A percentile compares a stretch with the other conserved stretches of the same genome.
phyloP scores from a whole-genome alignment of 331 rosid genomes.

The Telfairia occidentalis region DNA sequence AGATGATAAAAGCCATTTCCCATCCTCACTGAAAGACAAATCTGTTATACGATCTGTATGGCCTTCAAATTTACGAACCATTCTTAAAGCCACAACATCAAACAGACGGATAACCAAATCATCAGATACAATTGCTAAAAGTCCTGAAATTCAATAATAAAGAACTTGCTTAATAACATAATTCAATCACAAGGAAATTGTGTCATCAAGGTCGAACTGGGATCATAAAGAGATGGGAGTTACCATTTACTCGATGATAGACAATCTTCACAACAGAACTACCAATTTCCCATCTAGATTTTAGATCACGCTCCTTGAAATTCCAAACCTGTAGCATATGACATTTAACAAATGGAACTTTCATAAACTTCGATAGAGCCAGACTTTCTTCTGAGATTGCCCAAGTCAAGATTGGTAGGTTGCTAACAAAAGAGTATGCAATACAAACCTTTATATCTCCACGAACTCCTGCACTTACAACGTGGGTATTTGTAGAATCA shows the following conservation, averaged over 20 bases:
- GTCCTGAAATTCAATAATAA: constrained; percentile 49
- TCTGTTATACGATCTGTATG: constrained; percentile 89
- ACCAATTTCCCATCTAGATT: constrained; percentile 70
- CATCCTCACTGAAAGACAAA: constrained; percentile 95
- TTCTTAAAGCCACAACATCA: constrained; percentile 72
- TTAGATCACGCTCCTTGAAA: constrained; percentile 59
- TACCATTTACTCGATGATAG: constrained; percentile 82
- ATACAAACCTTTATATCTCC: constrained; percentile 77
- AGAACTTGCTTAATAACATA: constrained; percentile 13
- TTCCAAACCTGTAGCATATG: constrained; percentile 66
- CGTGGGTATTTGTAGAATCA: constrained; percentile 78
- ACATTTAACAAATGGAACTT: not conserved
- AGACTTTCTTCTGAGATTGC: not conserved
- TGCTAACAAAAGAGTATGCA: not conserved
- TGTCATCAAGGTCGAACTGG: not conserved
- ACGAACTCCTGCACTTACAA: constrained; percentile 82
- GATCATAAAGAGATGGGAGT: constrained; percentile 10
- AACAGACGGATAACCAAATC: constrained; percentile 64
- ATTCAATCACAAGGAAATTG: not conserved
- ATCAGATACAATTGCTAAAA: constrained; percentile 69
- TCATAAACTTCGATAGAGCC: not conserved
- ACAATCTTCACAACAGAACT: constrained; percentile 58
- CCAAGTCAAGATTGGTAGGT: not conserved
- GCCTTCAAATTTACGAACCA: constrained; percentile 91
- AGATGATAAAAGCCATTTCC: constrained; percentile 90